These are phyloP conservation scores for Phragmites australis DNA, from an alignment of 176 grass and related monocot genomes.

Conservation along the genomic window DNA sequence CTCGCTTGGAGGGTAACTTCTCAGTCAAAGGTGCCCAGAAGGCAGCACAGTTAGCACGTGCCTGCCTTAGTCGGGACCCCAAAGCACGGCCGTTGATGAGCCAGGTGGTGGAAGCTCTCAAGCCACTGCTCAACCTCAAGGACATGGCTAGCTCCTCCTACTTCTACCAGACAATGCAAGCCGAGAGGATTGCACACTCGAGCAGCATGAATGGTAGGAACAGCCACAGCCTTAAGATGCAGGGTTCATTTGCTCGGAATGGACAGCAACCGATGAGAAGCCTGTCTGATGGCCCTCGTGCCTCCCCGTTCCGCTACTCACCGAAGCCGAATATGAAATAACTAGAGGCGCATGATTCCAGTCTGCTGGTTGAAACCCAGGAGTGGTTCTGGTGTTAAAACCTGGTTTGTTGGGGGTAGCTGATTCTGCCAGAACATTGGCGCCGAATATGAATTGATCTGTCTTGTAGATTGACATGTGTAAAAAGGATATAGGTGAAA, in stretches of 20 bases:
- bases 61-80: conserved; percentile 72
- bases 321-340: conserved; percentile 60
- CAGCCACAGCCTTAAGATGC: conserved; percentile 51
- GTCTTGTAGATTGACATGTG: conserved; percentile 66
- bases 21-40: conserved; percentile 79
- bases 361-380: neutral
- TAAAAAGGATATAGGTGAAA: conserved; percentile 61
- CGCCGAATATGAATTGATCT: conserved; percentile 42
- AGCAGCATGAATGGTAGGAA: conserved; percentile 58
- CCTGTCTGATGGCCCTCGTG: conserved; percentile 57
- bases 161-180: conserved; percentile 74
- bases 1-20: conserved; percentile 77
- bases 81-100: conserved; percentile 77
- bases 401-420: neutral
- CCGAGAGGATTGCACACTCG: conserved; percentile 52
- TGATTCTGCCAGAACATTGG: conserved; percentile 25
- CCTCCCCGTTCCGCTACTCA: conserved; percentile 66
- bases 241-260: conserved; percentile 46
- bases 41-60: conserved; percentile 60
- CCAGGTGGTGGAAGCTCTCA: conserved; percentile 70
- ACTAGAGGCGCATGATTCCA: neutral
- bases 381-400: conserved; percentile 8
- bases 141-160: conserved; percentile 80
- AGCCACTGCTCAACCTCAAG: conserved; percentile 73
- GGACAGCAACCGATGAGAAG: conserved; percentile 62